Percentiles rank a stretch among this genome's conserved stretches.
These are phyloP conservation scores for Fusarium sp. DNA, from an alignment of 2,329 filamentous ascomycete genomes.

Conservation along the genomic window DNA sequence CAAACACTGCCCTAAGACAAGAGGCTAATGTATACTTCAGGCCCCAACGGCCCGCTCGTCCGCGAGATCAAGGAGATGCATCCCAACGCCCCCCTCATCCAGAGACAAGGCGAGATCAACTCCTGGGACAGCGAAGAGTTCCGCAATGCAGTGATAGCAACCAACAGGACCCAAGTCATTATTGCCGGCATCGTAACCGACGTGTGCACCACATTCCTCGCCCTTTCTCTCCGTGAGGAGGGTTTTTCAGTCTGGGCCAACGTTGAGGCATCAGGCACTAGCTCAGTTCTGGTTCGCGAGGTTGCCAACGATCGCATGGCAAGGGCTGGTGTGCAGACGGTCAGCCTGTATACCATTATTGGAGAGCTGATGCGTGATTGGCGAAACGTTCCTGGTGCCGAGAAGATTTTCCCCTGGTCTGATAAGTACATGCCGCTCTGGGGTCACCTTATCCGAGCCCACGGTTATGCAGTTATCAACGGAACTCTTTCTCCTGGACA, in stretches of 20 bases:
- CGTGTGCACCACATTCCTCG: constrained; percentile 71
- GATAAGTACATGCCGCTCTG: constrained; percentile 66
- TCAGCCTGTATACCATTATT: constrained; percentile 62
- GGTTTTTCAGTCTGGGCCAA: constrained; percentile 73
- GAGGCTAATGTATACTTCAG: not conserved
- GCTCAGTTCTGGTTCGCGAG: constrained; percentile 61
- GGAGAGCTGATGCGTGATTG: constrained; percentile 70
- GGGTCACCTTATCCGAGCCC: constrained; percentile 63
- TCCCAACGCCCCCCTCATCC: constrained; percentile 3
- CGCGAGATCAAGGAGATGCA: constrained; percentile 15
- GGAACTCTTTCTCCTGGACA: constrained; percentile 65
- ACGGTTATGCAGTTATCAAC: constrained; percentile 64
- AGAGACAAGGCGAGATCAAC: constrained; percentile 13
- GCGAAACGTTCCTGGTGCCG: constrained; percentile 54
- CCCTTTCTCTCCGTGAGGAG: constrained; percentile 67
- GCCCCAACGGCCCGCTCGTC: constrained; percentile 7
- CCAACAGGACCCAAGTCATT: constrained; percentile 70
- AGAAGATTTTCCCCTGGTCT: constrained; percentile 63
- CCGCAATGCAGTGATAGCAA: constrained; percentile 37
- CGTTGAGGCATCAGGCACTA: constrained; percentile 68
- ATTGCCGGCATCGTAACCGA: constrained; percentile 72
- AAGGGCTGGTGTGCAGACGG: constrained; percentile 65
- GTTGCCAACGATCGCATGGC: constrained; percentile 69
- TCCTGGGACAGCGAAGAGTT: constrained; percentile 10
- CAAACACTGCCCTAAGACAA: not conserved